Percentiles rank a stretch among this genome's conserved stretches.
These are phyloP conservation scores for Cryptococcus neoformans DNA, from an alignment of 1,284 basidiomycete species.

Conservation along the genomic window DNA sequence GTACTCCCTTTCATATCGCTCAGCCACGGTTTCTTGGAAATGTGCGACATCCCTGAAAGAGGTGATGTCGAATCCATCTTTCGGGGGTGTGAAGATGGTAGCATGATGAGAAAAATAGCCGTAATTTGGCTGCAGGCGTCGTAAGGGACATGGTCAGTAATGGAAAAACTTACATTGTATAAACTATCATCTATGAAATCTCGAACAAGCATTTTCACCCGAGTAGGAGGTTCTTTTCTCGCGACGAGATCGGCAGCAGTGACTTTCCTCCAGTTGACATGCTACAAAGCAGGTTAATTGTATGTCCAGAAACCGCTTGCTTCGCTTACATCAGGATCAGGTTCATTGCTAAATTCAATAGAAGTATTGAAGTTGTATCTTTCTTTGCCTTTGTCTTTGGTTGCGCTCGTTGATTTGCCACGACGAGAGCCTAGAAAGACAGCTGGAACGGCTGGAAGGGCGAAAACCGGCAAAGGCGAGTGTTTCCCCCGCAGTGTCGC, in stretches of 20 bases:
- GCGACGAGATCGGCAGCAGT: constrained; percentile 68
- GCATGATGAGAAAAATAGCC: constrained; percentile 95
- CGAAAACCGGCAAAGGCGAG: not conserved
- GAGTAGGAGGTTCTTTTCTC: constrained; percentile 64
- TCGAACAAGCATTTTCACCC: constrained; percentile 89
- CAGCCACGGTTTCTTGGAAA: constrained; percentile 77
- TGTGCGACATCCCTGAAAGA: constrained; percentile 64
- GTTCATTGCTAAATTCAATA: constrained; percentile 33
- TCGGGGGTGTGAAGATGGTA: constrained; percentile 72
- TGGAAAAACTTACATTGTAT: constrained; percentile 64
- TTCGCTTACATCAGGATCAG: constrained; percentile 41
- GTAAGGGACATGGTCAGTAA: not conserved
- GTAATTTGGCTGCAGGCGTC: constrained; percentile 66
- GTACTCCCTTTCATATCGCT: constrained; percentile 59
- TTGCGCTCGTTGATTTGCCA: constrained; percentile 5
- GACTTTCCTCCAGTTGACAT: constrained; percentile 61
- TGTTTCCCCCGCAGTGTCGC: too few species aligned
- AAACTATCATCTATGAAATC: constrained; percentile 97
- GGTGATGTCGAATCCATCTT: constrained; percentile 64
- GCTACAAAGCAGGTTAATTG: constrained; percentile 12
- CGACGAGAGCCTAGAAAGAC: constrained; percentile 2
- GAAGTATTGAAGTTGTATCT: constrained; percentile 49
- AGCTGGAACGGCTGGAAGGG: constrained; percentile 3
- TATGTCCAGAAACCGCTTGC: not conserved
- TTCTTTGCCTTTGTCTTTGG: constrained; percentile 2